Evolutionary conservation across 768 basidiomycete species (phyloP), one percentile per base, ranked within the genome.

Genomic region (Panus rudis): DNA sequence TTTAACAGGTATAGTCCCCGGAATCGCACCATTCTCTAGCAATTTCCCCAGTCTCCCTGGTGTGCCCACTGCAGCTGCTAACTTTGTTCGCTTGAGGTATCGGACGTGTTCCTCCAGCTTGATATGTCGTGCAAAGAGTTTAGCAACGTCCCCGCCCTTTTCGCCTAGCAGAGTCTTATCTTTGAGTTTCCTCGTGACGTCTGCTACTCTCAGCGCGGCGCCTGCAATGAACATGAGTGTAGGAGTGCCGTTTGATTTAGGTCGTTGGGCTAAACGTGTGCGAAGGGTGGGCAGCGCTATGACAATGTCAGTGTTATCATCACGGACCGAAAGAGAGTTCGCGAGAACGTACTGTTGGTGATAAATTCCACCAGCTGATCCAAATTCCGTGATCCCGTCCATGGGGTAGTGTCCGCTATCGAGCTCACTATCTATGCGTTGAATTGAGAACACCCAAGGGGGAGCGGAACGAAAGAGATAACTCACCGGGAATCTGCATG

Each of bases 111-210:
- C 88, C 38, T 82, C 69, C 30, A 93, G 69, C 65, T 93, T 96
- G 66, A 94, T 81, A 59, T 98, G 93, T 63, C 84, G 92, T 23
- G 93, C 91, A 55, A 98, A 98, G 21, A 99, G 76, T 62, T 97
- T 97, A 17, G 87, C 92, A 24, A 96, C 83, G 51, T 94, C 90
- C 10, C 88, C 91, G 43, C 88, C 82, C 58, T 90, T 92, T 19
- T 87, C 82, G 26, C 85, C 84, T 43, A 79, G 69, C 40, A 89
- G 69, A 49, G 65, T 75, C 62, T 75, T 79, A 62, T 81, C 74
- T 60, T 75, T 82, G 42, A 92, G 69, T 41, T 78, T 67, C 46
- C 90, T 70, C 27, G 87, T 84, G 16, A 92, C 76, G 62, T 97
- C 91, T 39, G 81, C 83, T n/a, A 92, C 92, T 39, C 94, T 77